Percentiles rank a stretch among this genome's conserved stretches.
phyloP scores from a whole-genome alignment of 345 rosid species.

The Boechera divaricarpa region DNA sequence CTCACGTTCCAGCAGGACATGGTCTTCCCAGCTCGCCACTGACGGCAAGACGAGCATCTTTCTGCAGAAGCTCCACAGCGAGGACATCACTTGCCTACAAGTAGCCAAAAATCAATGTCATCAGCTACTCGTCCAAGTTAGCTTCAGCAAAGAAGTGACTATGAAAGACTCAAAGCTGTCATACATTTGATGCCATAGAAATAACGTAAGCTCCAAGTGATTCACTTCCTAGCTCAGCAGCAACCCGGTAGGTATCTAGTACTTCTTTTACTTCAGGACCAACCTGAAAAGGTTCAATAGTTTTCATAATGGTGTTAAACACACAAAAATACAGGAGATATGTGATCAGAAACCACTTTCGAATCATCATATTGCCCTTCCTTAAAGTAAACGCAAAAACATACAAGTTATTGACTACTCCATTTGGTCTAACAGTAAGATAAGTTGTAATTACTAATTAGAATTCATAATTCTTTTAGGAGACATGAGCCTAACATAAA shows the following conservation, averaged over 20 bases:
- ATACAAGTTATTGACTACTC: too few species aligned
- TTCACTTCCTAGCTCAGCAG: slow-evolving; percentile 95
- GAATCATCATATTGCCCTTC: slow-evolving; percentile 16
- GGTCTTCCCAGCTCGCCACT: slow-evolving; percentile 85
- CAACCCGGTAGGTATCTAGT: slow-evolving; percentile 86
- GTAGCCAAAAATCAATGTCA: slow-evolving; percentile 37
- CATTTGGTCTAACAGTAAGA: slow-evolving; percentile 13
- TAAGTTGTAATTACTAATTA: slow-evolving; percentile 8
- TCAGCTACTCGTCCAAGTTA: slow-evolving; percentile 10
- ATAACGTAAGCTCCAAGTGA: slow-evolving; percentile 98
- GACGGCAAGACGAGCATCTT: slow-evolving; percentile 88
- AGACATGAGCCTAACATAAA: slow-evolving; percentile 5
- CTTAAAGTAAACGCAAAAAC: not conserved
- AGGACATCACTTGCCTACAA: slow-evolving; percentile 94
- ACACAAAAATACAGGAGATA: not conserved
- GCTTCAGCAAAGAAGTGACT: slow-evolving; percentile 18
- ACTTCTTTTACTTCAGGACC: slow-evolving; percentile 83
- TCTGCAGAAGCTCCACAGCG: slow-evolving; percentile 96
- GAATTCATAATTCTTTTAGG: not conserved
- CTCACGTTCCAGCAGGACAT: slow-evolving; percentile 92
- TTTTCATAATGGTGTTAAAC: not conserved
- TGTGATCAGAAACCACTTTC: slow-evolving; percentile 21
- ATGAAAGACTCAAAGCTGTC: slow-evolving; percentile 17
- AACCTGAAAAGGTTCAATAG: slow-evolving; percentile 54
- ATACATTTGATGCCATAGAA: slow-evolving; percentile 98